Evolutionary conservation across 116 monocot species (phyloP).

Genomic region (Zostera marina): DNA sequence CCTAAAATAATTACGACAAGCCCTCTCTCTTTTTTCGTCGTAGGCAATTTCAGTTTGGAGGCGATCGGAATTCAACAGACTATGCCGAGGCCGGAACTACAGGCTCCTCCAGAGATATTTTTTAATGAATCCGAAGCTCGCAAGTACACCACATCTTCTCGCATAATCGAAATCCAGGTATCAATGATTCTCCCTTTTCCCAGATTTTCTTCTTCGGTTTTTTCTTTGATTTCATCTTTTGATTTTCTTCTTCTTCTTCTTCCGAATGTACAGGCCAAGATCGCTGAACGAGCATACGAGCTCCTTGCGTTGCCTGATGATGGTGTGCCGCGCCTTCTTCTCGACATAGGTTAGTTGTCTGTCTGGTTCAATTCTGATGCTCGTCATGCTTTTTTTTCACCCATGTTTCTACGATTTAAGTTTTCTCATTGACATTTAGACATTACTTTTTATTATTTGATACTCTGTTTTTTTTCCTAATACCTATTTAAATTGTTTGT

Average conservation of each 20-base stretch:
- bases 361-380: background rate
- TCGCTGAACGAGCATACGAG: slow-evolving; percentile 86
- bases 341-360: slow-evolving; percentile 83
- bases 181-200: background rate
- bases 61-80: too few relatives aligned
- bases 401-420: too few relatives aligned
- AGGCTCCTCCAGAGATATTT: slow-evolving; percentile 92
- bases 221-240: background rate
- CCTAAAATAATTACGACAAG: too few relatives aligned
- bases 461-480: background rate
- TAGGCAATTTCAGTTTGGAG: too few relatives aligned
- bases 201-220: background rate
- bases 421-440: too few relatives aligned
- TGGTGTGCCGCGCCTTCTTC: slow-evolving; percentile 65
- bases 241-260: background rate
- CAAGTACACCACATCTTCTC: slow-evolving; percentile 95
- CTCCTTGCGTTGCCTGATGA: slow-evolving; percentile 72
- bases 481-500: background rate
- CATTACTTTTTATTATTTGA: background rate
- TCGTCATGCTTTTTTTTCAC: background rate
- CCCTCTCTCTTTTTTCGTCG: too few relatives aligned
- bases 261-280: slow-evolving; percentile 33
- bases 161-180: slow-evolving; percentile 86
- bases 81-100: slow-evolving; percentile 83
- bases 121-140: slow-evolving; percentile 78